Conservation (phyloP, 2,329 filamentous ascomycete species). For the Aspergillus sp. region DNA sequence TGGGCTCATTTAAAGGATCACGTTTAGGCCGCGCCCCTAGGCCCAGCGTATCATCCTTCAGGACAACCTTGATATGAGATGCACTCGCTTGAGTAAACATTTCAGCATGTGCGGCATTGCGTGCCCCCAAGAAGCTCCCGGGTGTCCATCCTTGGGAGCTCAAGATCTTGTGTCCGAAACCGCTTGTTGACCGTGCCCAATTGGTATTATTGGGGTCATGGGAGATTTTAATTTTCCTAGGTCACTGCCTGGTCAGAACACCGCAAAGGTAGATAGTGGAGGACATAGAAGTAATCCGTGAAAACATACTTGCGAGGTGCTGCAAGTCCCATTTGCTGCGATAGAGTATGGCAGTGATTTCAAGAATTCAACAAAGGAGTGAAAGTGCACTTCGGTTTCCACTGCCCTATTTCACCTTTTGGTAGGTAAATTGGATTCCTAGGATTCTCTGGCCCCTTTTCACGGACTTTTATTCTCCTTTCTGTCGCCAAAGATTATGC, state of each 20-base stretch:
- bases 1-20: conserved; percentile 67
- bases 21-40: conserved; percentile 78
- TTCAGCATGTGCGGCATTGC: conserved; percentile 71
- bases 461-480: too few relatives aligned
- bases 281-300: neutral
- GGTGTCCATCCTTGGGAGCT: conserved; percentile 87
- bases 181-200: conserved; percentile 80
- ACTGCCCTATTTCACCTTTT: too few relatives aligned
- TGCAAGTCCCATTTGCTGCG: conserved; percentile 65
- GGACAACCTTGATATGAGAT: conserved; percentile 77
- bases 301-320: conserved; percentile 65
- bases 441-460: too few relatives aligned
- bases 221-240: conserved; percentile 70
- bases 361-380: neutral
- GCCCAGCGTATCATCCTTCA: conserved; percentile 91
- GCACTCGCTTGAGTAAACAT: conserved; percentile 78
- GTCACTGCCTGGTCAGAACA: conserved; percentile 9
- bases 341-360: neutral
- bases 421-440: too few relatives aligned
- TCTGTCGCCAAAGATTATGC: too few relatives aligned
- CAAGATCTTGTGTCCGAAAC: conserved; percentile 89
- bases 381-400: too few relatives aligned
- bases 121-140: conserved; percentile 77
- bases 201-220: conserved; percentile 93
- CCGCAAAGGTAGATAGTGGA: neutral